Evolutionary conservation across 495 filamentous ascomycete genomes (phyloP).

Genomic region (Neurospora sp.): DNA sequence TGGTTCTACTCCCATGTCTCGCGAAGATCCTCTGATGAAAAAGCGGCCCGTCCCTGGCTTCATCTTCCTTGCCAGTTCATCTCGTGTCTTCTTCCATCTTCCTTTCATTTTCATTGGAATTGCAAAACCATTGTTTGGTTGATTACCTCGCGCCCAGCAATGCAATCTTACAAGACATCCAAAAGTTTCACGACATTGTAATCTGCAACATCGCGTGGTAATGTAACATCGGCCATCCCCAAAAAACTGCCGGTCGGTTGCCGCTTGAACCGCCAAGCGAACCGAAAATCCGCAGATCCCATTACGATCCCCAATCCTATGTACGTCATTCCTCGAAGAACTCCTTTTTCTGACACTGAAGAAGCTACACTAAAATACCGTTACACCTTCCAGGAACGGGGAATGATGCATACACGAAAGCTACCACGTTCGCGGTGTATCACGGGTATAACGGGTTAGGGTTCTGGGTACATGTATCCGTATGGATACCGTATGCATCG

Average conservation of each 20-base stretch:
- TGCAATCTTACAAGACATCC: not conserved
- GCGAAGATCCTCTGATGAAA: not conserved
- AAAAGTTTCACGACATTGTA: not conserved
- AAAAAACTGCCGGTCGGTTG: not conserved
- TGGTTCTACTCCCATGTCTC: not conserved
- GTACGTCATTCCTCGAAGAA: not conserved
- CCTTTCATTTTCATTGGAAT: not conserved
- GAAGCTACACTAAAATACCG: not conserved
- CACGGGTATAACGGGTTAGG: not conserved
- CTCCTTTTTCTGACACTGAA: not conserved
- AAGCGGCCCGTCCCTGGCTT: not conserved
- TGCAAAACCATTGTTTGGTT: not conserved
- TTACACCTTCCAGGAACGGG: not conserved
- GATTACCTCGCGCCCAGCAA: too few relatives aligned
- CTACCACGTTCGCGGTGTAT: not conserved
- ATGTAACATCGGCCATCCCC: not conserved
- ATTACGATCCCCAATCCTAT: not conserved
- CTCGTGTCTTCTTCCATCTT: not conserved
- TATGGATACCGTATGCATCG: not conserved
- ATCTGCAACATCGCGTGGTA: not conserved
- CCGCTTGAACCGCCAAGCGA: not conserved
- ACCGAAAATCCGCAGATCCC: not conserved
- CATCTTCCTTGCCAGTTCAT: not conserved
- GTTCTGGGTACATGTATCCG: not conserved
- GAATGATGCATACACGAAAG: not conserved